These are phyloP conservation scores for Striga hermonthica DNA, from an alignment of 305 asterid species.

Conservation along the genomic window DNA sequence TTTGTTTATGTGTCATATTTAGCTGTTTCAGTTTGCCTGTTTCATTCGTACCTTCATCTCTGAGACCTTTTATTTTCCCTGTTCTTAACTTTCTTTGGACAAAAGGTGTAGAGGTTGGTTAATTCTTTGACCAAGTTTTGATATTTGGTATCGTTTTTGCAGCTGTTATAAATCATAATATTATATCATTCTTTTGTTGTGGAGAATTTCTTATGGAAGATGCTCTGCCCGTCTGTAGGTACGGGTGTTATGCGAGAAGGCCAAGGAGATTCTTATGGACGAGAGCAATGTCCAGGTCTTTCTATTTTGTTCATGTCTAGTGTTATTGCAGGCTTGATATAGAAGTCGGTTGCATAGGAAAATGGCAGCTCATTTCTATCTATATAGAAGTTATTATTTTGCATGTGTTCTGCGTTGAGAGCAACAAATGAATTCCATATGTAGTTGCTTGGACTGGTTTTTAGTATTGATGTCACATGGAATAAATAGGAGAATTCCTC, in stretches of 20 bases:
- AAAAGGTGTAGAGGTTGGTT: not conserved
- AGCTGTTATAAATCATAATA: not conserved
- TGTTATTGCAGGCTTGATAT: not conserved
- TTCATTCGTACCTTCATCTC: not conserved
- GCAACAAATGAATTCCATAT: not conserved
- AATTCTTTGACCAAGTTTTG: not conserved
- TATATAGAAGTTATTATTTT: not conserved
- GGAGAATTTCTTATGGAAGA: not conserved
- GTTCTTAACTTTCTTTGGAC: not conserved
- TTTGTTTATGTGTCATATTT: conserved; percentile 4
- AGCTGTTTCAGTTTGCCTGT: conserved; percentile 14
- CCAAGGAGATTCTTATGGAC: conserved; percentile 44
- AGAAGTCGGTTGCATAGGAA: conserved; percentile 4
- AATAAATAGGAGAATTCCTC: conserved; percentile 1
- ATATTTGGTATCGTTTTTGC: not conserved
- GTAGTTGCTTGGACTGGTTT: conserved; percentile 8
- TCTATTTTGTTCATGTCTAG: conserved; percentile 19
- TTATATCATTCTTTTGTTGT: not conserved
- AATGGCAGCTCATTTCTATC: not conserved
- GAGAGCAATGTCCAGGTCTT: conserved; percentile 44
- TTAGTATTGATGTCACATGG: not conserved
- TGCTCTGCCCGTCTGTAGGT: conserved; percentile 30
- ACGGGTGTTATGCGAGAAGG: conserved; percentile 41
- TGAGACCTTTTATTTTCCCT: not conserved
- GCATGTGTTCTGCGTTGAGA: not conserved